Base-by-base conservation (phyloP, 805 yeast species). In the Starmerella etchellsii region DNA sequence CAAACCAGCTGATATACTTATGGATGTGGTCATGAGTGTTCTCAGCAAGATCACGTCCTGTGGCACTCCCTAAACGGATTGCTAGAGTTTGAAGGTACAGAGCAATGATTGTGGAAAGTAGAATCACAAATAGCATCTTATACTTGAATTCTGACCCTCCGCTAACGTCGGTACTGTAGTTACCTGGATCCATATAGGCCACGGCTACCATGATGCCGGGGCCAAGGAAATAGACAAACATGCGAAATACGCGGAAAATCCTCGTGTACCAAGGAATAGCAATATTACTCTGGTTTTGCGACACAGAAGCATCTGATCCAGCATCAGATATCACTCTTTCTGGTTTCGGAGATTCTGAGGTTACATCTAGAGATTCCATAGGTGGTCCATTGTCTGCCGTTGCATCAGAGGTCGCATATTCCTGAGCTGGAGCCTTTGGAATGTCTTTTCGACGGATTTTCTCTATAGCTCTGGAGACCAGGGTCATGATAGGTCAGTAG, bases 151-250 rank as follows among this genome's bases (percentile, higher is more conserved):
- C 78, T 25, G 94, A 79, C n/a, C 94, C 94, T 1, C 93, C 91
- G 8, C 91, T 81, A 13, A 88, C 95, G 9, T 91, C 94, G 1
- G 96, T 83, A 29, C 95, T 80, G 61, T 87, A 88, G 62, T 91
- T 88, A 4, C 98, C 98, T 0, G 98, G 97, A 54, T 88, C 97
- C 84, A 91, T 83, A 59, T 87, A 91, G 0, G 96, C 88, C 26
- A 88, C 95, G 4, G 87, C 72, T 2, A 91, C 94, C 94, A 88
- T 80, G 36, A 88, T 64, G 0, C 98, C 97, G 0, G 97, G 97
- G 0, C 97, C 97, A n/a, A 88, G 67, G 57, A 81, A 81, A 47
- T 67, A 61, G 31, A 67, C 60, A 57, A 77, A 81, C 51, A 76
- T 78, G 31, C 54, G 50, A 8, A 65, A 19, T 2, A 59, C 25